Conservation (phyloP, 331 rosid genomes). For the Malus hybrid region DNA sequence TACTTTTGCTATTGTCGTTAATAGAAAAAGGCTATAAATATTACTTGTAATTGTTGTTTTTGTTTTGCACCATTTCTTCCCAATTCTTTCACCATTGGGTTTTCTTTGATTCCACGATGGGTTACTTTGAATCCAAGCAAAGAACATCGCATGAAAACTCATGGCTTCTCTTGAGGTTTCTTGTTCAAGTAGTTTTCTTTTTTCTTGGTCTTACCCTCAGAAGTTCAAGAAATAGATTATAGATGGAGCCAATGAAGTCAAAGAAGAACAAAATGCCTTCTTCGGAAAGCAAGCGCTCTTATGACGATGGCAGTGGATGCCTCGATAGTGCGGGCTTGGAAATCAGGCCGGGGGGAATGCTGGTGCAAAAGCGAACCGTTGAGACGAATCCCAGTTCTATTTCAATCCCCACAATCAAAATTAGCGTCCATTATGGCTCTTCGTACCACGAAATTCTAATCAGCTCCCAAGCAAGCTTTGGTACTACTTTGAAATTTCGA, state of each 20-base stretch:
- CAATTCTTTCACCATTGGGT: too few relatives aligned
- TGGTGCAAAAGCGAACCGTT: conserved; percentile 62
- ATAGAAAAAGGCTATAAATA: too few relatives aligned
- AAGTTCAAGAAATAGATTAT: conserved; percentile 2
- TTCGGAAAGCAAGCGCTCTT: neutral
- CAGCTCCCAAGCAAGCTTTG: conserved; percentile 76
- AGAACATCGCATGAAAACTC: conserved; percentile 13
- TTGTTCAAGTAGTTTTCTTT: neutral
- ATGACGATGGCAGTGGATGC: neutral
- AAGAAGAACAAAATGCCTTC: conserved; percentile 29
- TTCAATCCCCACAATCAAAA: conserved; percentile 35
- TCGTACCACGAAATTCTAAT: conserved; percentile 44
- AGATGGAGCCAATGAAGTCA: conserved; percentile 20
- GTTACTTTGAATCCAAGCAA: conserved; percentile 32
- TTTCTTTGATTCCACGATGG: neutral
- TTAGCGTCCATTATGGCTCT: conserved; percentile 59
- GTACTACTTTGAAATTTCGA: conserved; percentile 22
- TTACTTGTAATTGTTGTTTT: too few relatives aligned
- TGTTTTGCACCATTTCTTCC: too few relatives aligned
- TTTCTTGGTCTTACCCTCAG: neutral
- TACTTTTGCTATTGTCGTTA: too few relatives aligned
- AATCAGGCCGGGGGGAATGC: conserved; percentile 84
- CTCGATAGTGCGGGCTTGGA: conserved; percentile 34
- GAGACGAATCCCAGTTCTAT: conserved; percentile 21
- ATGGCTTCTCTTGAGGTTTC: neutral